phyloP scores from a whole-genome alignment of 768 basidiomycete species.

The Podaxis sp. region DNA sequence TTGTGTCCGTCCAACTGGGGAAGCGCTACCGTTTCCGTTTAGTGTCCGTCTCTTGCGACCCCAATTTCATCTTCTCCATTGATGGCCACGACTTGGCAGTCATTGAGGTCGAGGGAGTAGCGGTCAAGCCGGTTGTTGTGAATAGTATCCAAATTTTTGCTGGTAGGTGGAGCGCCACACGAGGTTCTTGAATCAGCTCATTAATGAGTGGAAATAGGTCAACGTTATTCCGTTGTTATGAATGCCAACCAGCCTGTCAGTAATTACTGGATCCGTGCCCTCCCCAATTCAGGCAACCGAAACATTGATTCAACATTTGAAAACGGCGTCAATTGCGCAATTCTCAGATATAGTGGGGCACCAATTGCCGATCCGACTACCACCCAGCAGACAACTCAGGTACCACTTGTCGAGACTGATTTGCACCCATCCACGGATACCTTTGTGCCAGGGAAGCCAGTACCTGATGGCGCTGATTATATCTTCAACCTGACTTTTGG shows the following conservation, averaged over 20 bases:
- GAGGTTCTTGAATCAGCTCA: slow-evolving; percentile 19
- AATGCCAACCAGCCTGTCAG: slow-evolving; percentile 32
- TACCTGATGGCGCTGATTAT: slow-evolving; percentile 31
- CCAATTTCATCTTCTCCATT: slow-evolving; percentile 41
- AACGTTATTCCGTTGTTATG: slow-evolving; percentile 40
- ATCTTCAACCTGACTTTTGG: slow-evolving; percentile 20
- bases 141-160: slow-evolving; percentile 25
- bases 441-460: slow-evolving; percentile 26
- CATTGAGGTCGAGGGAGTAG: slow-evolving; percentile 34
- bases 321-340: slow-evolving; percentile 20
- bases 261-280: slow-evolving; percentile 37
- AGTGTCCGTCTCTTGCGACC: slow-evolving; percentile 24
- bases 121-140: slow-evolving; percentile 24
- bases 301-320: slow-evolving; percentile 15
- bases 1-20: slow-evolving; percentile 30
- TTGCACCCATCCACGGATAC: neutral
- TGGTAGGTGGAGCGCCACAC: neutral
- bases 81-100: slow-evolving; percentile 40
- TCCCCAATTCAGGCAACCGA: slow-evolving; percentile 21
- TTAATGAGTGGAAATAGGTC: slow-evolving; percentile 24
- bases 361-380: slow-evolving; percentile 29
- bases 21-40: slow-evolving; percentile 31
- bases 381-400: neutral
- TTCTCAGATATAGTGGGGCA: slow-evolving; percentile 32
- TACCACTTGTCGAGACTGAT: neutral